Percentiles rank a stretch among this genome's conserved stretches.
Conservation (phyloP, 495 filamentous ascomycete species). For the Xylona heveae region DNA sequence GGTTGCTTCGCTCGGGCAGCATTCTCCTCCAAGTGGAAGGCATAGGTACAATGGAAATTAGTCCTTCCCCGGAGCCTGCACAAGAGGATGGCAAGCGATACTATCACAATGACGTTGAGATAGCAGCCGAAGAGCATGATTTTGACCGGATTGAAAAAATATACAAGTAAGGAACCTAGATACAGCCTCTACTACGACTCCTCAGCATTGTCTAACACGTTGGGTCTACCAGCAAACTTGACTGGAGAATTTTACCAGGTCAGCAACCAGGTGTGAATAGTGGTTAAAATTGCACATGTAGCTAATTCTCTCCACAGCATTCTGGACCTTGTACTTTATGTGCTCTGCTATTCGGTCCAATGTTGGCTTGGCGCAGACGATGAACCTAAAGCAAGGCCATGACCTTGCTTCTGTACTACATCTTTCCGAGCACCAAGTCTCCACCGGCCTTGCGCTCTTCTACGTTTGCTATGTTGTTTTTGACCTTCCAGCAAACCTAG, state of each 20-base stretch:
- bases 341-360: conserved; percentile 83
- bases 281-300: neutral
- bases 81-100: conserved; percentile 44
- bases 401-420: conserved; percentile 45
- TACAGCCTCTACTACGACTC: neutral
- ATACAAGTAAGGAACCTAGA: conserved; percentile 28
- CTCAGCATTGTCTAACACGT: conserved; percentile 2
- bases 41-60: conserved; percentile 41
- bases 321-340: conserved; percentile 87
- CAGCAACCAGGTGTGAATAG: conserved; percentile 4
- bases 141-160: conserved; percentile 37
- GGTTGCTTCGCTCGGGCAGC: neutral
- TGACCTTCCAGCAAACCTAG: conserved; percentile 71
- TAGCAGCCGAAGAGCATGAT: conserved; percentile 20
- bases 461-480: conserved; percentile 83
- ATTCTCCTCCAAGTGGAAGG: neutral
- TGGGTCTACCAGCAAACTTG: conserved; percentile 36
- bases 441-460: conserved; percentile 66
- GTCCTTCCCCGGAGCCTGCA: conserved; percentile 65
- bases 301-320: conserved; percentile 24
- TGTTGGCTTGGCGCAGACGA: conserved; percentile 76
- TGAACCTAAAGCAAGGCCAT: conserved; percentile 49
- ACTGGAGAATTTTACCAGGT: conserved; percentile 63
- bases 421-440: conserved; percentile 51
- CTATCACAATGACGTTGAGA: conserved; percentile 40